phyloP scores from a whole-genome alignment of 306 rosid genomes.

The Hippophae rhamnoides region DNA sequence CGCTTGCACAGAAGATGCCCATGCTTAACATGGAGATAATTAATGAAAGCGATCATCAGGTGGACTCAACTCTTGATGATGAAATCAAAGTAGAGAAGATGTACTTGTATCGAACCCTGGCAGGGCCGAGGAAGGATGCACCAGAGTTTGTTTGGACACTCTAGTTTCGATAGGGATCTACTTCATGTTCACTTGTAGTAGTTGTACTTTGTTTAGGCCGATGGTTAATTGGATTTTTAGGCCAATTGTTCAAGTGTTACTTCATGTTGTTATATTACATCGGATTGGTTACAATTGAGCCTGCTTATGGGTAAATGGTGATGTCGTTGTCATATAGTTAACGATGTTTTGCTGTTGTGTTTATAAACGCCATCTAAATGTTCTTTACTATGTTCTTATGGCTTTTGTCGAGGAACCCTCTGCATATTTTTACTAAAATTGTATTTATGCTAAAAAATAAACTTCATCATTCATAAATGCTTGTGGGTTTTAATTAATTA shows the following conservation, averaged over 20 bases:
- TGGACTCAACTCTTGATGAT: conserved; percentile 31
- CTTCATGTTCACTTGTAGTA: conserved; percentile 17
- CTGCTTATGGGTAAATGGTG: conserved; percentile 12
- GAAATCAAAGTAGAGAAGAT: conserved; percentile 60
- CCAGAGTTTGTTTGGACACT: conserved; percentile 84
- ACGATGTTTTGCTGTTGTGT: neutral
- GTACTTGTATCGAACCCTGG: conserved; percentile 79
- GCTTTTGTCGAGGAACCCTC: too few relatives aligned
- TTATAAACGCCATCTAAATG: neutral
- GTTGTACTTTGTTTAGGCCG: conserved; percentile 45
- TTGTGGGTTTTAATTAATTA: too few relatives aligned
- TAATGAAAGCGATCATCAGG: conserved; percentile 49
- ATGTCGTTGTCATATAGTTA: neutral
- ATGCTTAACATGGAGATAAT: conserved; percentile 81
- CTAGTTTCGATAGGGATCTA: conserved; percentile 36
- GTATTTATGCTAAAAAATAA: too few relatives aligned
- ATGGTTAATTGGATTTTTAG: conserved; percentile 39
- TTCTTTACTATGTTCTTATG: too few relatives aligned
- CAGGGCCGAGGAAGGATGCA: conserved; percentile 68
- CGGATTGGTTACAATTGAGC: conserved; percentile 15
- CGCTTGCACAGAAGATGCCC: conserved; percentile 67
- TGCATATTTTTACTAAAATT: too few relatives aligned
- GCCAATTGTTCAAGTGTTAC: conserved; percentile 14
- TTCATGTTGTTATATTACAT: conserved; percentile 15
- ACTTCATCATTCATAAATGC: too few relatives aligned